phyloP scores from a whole-genome alignment of 768 basidiomycete genomes.

The Agaricus sinodeliciosus region DNA sequence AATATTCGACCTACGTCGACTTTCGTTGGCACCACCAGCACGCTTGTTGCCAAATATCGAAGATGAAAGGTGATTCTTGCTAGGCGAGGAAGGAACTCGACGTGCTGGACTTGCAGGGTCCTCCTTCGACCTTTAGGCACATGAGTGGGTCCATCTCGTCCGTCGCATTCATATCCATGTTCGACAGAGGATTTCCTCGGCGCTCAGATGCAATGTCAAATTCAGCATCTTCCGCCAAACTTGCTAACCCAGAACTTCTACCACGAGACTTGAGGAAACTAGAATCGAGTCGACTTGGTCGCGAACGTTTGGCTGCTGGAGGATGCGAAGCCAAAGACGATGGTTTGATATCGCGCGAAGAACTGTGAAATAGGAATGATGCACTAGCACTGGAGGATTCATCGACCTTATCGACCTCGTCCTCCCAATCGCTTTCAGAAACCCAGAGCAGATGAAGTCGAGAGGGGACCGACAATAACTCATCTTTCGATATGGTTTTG shows the following conservation, averaged over 20 bases:
- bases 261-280: slow-evolving; percentile 58
- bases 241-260: slow-evolving; percentile 38
- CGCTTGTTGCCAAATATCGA: slow-evolving; percentile 16
- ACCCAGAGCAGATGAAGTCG: slow-evolving; percentile 36
- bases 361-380: slow-evolving; percentile 39
- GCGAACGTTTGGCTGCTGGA: slow-evolving; percentile 35
- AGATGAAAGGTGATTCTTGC: slow-evolving; percentile 14
- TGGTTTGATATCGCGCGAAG: slow-evolving; percentile 22
- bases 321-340: slow-evolving; percentile 19
- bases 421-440: slow-evolving; percentile 90
- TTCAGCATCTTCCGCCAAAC: slow-evolving; percentile 73
- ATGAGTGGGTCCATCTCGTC: slow-evolving; percentile 28
- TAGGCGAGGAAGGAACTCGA: slow-evolving; percentile 36
- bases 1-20: slow-evolving; percentile 57
- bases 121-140: slow-evolving; percentile 35
- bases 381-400: slow-evolving; percentile 50
- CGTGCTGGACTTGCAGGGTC: slow-evolving; percentile 14
- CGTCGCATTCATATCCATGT: slow-evolving; percentile 55
- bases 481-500: slow-evolving; percentile 18
- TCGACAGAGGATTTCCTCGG: slow-evolving; percentile 44
- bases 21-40: slow-evolving; percentile 6
- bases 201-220: slow-evolving; percentile 25
- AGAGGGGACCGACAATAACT: slow-evolving; percentile 13
- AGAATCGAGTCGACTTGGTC: slow-evolving; percentile 64
- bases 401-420: slow-evolving; percentile 80